phyloP scores from a whole-genome alignment of 106 monocot genomes.

The Posidonia australis region DNA sequence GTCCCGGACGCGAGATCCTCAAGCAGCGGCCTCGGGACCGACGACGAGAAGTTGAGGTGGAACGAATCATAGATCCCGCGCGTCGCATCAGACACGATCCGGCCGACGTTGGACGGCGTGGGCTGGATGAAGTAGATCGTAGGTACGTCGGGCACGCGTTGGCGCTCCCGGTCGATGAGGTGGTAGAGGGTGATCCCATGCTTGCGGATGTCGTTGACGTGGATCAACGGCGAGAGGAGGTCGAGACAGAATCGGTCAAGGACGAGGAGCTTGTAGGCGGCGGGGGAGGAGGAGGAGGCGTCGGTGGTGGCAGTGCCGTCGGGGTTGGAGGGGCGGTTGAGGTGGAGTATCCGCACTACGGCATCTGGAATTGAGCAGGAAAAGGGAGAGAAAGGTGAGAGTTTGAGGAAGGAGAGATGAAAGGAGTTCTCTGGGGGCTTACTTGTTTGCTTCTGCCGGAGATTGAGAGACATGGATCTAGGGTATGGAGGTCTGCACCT shows the following conservation, averaged over 20 bases:
- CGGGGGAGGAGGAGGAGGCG: slow-evolving; percentile 11
- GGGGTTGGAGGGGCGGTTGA: slow-evolving; percentile 42
- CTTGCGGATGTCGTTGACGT: slow-evolving; percentile 75
- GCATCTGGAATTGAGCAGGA: slow-evolving; percentile 12
- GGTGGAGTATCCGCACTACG: slow-evolving; percentile 73
- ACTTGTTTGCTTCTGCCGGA: slow-evolving; percentile 89
- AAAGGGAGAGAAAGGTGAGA: not conserved
- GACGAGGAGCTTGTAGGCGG: slow-evolving; percentile 82
- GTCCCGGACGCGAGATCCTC: slow-evolving; percentile 53
- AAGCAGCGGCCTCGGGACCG: slow-evolving; percentile 69
- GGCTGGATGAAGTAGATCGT: slow-evolving; percentile 82
- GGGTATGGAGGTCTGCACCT: not conserved
- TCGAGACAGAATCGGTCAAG: slow-evolving; percentile 71
- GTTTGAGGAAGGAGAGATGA: not conserved
- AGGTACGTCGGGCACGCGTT: slow-evolving; percentile 75
- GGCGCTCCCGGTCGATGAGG: slow-evolving; percentile 65
- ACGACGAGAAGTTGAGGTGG: slow-evolving; percentile 95
- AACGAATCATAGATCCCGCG: slow-evolving; percentile 55
- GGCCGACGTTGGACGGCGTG: slow-evolving; percentile 37
- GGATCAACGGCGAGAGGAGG: slow-evolving; percentile 77
- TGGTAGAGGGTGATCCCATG: slow-evolving; percentile 87
- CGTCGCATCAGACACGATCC: slow-evolving; percentile 52
- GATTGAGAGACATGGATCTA: slow-evolving; percentile 65
- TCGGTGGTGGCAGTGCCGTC: slow-evolving; percentile 4
- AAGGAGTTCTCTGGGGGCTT: slow-evolving; percentile 5